Percentiles rank a stretch among this genome's conserved stretches.
Conservation (phyloP, 768 basidiomycete species). For the Fibroporia radiculosa region DNA sequence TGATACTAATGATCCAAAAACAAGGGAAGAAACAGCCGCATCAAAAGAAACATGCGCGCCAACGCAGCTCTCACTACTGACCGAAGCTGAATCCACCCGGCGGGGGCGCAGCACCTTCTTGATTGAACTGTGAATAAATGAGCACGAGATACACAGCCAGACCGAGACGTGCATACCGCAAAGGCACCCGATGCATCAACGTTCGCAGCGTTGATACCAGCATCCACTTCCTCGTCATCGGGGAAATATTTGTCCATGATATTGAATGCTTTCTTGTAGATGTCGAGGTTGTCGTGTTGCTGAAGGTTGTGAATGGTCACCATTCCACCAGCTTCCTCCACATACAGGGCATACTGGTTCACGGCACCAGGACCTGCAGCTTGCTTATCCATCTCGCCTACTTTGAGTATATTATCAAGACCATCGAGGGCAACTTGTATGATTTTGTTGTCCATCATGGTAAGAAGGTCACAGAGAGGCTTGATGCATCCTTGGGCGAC, state of each 20-base stretch:
- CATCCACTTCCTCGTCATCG: slow-evolving; percentile 90
- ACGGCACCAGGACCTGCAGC: slow-evolving; percentile 71
- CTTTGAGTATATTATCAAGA: slow-evolving; percentile 95
- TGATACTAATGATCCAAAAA: slow-evolving; percentile 4
- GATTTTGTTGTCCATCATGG: slow-evolving; percentile 99
- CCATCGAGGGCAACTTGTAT: slow-evolving; percentile 98
- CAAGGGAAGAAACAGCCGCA: not conserved
- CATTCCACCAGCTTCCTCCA: slow-evolving; percentile 99
- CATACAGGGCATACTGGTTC: slow-evolving; percentile 90
- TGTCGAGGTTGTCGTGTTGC: slow-evolving; percentile 98
- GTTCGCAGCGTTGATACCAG: slow-evolving; percentile 68
- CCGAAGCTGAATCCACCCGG: slow-evolving; percentile 97
- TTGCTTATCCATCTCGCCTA: slow-evolving; percentile 92
- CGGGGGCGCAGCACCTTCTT: slow-evolving; percentile 80
- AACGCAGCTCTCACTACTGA: slow-evolving; percentile 31
- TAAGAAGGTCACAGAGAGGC: slow-evolving; percentile 91
- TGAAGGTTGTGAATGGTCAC: slow-evolving; percentile 97
- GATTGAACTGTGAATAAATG: slow-evolving; percentile 59
- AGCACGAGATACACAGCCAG: slow-evolving; percentile 4
- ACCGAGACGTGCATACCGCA: slow-evolving; percentile 42
- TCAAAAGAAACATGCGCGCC: not conserved
- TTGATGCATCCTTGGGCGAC: slow-evolving; percentile 98
- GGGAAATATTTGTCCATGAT: slow-evolving; percentile 99
- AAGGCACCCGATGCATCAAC: slow-evolving; percentile 70
- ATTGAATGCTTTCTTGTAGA: slow-evolving; percentile 99